phyloP scores from a whole-genome alignment of 2,329 filamentous ascomycete species.

The Cercospora zeae-maydis region DNA sequence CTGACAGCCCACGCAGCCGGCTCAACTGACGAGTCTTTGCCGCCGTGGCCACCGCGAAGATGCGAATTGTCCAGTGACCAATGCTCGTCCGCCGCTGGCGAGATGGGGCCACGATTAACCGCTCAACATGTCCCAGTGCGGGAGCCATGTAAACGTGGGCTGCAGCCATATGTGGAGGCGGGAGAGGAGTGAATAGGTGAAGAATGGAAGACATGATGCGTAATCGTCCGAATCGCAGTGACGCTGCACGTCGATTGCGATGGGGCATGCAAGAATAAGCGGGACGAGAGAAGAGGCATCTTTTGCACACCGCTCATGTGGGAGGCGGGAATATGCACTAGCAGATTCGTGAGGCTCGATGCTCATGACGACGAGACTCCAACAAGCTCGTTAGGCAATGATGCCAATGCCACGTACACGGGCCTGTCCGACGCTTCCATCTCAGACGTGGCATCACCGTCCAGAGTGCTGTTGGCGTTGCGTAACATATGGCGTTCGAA shows the following conservation, averaged over 20 bases:
- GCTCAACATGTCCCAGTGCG: slow-evolving; percentile 23
- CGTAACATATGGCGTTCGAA: neutral
- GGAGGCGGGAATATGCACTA: neutral
- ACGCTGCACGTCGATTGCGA: neutral
- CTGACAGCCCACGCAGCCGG: neutral
- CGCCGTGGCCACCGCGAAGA: slow-evolving; percentile 13
- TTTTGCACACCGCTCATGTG: slow-evolving; percentile 12
- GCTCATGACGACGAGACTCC: neutral
- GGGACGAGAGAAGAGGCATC: neutral
- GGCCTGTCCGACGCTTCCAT: neutral
- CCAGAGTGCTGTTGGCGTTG: neutral
- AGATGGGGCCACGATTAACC: slow-evolving; percentile 1
- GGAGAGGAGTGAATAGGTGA: slow-evolving; percentile 7
- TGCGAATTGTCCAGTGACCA: neutral
- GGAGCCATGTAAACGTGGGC: slow-evolving; percentile 15
- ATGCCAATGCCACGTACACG: neutral
- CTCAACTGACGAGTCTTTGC: neutral
- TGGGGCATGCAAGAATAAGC: neutral
- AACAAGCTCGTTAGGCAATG: neutral
- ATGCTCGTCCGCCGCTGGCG: neutral
- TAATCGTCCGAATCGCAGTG: neutral
- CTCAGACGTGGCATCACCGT: neutral
- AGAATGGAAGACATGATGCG: neutral
- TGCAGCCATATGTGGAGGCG: slow-evolving; percentile 31
- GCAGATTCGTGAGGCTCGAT: neutral